Base-by-base conservation (phyloP, 2,329 filamentous ascomycete species). In the Sphaerostilbella broomeana region DNA sequence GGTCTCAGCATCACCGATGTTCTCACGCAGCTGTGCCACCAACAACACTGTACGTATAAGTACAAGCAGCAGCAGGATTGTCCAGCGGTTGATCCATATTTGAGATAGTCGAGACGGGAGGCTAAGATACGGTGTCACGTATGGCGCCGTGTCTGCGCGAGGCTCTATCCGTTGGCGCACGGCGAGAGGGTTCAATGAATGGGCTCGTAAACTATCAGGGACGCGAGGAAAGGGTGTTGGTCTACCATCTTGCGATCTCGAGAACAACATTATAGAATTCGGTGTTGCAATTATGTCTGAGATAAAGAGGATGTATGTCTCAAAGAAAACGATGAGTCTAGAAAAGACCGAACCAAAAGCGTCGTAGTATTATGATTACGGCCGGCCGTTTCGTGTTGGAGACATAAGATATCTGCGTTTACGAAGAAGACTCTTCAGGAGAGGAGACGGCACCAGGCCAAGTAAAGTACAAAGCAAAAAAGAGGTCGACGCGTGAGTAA, bases 71-170 rank as follows among this genome's bases (percentile, higher is more conserved):
- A 97, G 72, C 33, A 98, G 73, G 44, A 97, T 72, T 26, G 92
- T 97, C 92, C 92, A 98, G 63, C 86, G 79, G 70, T 98, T 97
- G 68, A 98, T 81, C 88, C 90, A 95, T 62, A 94, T 75, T 70
- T 98, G 92, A 37, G 92, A 97, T 54, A 97, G 75, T 55, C 89
- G 82, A 53, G 90, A 82, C 56, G 81, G 79, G 57, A 95, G 79
- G 53, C 89, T 88, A 47, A 98, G 84, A 62, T 97, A 97, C 46
- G 92, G 90, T 48, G 88, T 95, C 56, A 84, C 74, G 57, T 77
- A 77, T 59, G 77, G 77, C 61, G 78, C 74, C 47, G 84, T 80
- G 59, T 71, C 72, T 59, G 74, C 53, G 35, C 56, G 56, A 38
- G 55, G 51, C 38, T 58, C 50, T 33, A 57, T 54, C 13, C 53